phyloP scores from a whole-genome alignment of 352 stramenopile genomes.

The Pythium phragmitis region DNA sequence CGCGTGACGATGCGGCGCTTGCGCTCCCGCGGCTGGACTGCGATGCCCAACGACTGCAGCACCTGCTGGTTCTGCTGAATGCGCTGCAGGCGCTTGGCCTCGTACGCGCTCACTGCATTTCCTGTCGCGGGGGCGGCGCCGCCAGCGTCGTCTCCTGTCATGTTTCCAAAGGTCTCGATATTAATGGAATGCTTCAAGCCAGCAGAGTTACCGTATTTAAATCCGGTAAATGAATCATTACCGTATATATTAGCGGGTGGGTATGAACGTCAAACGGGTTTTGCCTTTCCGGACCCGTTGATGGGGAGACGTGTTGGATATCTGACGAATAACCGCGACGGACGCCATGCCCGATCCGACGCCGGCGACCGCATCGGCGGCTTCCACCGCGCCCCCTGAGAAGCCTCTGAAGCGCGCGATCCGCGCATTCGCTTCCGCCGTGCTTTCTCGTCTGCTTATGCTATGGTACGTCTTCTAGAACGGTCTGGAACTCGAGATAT shows the following conservation, averaged over 20 bases:
- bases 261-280: not conserved
- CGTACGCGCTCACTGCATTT: slow-evolving; percentile 41
- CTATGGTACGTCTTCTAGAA: slow-evolving; percentile 35
- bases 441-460: slow-evolving; percentile 33
- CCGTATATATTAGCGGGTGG: slow-evolving; percentile 6
- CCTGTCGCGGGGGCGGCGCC: not conserved
- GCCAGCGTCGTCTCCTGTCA: not conserved
- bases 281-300: not conserved
- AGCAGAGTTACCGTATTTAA: not conserved
- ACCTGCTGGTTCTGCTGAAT: slow-evolving; percentile 49
- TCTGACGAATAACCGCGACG: not conserved
- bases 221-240: not conserved
- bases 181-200: not conserved
- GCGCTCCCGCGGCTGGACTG: not conserved
- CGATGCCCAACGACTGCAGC: slow-evolving; percentile 42
- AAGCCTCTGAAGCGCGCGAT: slow-evolving; percentile 33
- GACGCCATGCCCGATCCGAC: slow-evolving; percentile 1
- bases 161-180: not conserved
- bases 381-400: slow-evolving; percentile 10
- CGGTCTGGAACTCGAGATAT: not conserved
- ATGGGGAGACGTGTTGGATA: slow-evolving; percentile 2
- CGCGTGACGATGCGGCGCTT: slow-evolving; percentile 12
- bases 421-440: slow-evolving; percentile 26
- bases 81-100: slow-evolving; percentile 56
- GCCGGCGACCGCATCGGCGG: not conserved